These are phyloP conservation scores for Fusarium luffae DNA, from an alignment of 2,329 filamentous ascomycete genomes.

Conservation along the genomic window DNA sequence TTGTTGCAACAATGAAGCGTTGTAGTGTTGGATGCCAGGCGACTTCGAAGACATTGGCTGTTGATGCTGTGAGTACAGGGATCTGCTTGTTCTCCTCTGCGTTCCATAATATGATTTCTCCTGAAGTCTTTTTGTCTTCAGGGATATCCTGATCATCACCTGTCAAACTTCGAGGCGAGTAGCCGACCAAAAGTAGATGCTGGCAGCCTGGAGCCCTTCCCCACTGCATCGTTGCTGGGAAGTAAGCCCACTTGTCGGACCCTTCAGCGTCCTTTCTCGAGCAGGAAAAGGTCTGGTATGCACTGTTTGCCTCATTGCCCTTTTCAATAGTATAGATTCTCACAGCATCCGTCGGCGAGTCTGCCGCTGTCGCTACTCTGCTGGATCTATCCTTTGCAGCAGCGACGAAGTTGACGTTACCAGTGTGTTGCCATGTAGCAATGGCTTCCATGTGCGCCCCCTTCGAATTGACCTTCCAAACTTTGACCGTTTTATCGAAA, in stretches of 20 bases:
- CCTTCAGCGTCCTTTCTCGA: conserved; percentile 50
- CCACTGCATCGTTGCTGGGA: conserved; percentile 72
- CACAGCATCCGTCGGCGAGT: conserved; percentile 64
- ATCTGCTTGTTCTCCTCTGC: conserved; percentile 57
- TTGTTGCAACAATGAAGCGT: conserved; percentile 68
- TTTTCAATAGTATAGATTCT: conserved; percentile 64
- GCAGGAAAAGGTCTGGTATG: conserved; percentile 56
- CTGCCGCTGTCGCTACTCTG: conserved; percentile 69
- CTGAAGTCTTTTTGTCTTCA: conserved; percentile 65
- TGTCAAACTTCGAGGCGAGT: conserved; percentile 67
- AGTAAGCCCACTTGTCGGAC: conserved; percentile 69
- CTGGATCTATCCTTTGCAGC: conserved; percentile 60
- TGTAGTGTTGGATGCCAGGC: conserved; percentile 68
- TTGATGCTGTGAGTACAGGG: conserved; percentile 61
- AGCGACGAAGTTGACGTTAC: conserved; percentile 72
- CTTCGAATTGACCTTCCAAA: conserved; percentile 60
- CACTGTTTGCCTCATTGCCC: conserved; percentile 51
- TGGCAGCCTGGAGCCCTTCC: conserved; percentile 57
- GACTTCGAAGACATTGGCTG: conserved; percentile 73
- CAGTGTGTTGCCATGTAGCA: conserved; percentile 65
- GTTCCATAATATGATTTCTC: conserved; percentile 71
- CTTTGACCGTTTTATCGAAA: conserved; percentile 71
- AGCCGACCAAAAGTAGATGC: conserved; percentile 69
- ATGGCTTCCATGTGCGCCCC: conserved; percentile 56
- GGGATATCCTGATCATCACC: conserved; percentile 69